Base-by-base conservation (phyloP, 148 eudicot species). In the Diospyros lotus region DNA sequence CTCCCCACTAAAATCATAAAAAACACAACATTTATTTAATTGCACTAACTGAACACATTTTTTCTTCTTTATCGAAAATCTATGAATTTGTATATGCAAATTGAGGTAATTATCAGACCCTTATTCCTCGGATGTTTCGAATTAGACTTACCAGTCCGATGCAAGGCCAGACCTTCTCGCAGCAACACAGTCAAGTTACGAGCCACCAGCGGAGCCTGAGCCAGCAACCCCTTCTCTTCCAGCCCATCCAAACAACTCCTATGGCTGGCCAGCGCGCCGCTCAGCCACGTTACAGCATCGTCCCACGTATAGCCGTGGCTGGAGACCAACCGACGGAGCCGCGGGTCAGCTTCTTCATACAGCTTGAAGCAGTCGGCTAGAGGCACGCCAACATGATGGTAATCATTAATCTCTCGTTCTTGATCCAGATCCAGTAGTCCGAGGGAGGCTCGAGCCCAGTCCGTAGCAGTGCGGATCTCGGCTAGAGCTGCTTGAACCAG, bases 211-310 rank as follows among this genome's bases (percentile, higher is more conserved):
- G 40, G 45, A 54, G n/a, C 55, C 40, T 61, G 71, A 59, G 60
- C 12, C 45, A 44, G 39, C 65, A 3, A 59, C 3, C 85, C 86
- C 63, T 74, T 84, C n/a, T 86, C 92, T 11, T 69, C 72, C 68
- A 91, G 70, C 58, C 92, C 92, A 84, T 89, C 94, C 86, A 88
- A 81, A 81, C 97, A 91, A 75, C 83, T 83, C 77, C 68, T 73
- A 80, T 91, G 90, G 77, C 88, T 84, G 3, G 94, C 90, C 74
- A 83, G 53, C 55, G 83, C 86, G 4, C 81, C 90, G 65, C 92
- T 88, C 2, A 88, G 83, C 97, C 97, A 89, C 28, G 90, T 78
- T 48, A 84, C 18, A 1, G 79, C 90, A 62, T 92, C 97, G 17
- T 81, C 92, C 17, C 58, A 41, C 66, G 75, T 71, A 63, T 65